phyloP scores from a whole-genome alignment of 306 rosid species.

The Prinsepia uniflora region DNA sequence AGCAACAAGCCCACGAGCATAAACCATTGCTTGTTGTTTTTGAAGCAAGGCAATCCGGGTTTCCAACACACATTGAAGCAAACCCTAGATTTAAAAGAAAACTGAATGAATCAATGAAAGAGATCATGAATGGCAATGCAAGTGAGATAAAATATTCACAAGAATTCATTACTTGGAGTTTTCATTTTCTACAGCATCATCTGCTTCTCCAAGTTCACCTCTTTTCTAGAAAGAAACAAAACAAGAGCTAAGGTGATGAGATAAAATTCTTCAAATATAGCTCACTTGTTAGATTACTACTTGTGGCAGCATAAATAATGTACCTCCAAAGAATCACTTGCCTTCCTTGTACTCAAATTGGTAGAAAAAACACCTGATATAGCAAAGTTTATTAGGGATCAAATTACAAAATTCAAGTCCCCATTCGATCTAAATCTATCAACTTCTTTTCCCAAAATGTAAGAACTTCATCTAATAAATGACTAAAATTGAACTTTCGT shows the following conservation, averaged over 20 bases:
- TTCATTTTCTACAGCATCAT: conserved; percentile 35
- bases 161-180: conserved; percentile 50
- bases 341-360: conserved; percentile 10
- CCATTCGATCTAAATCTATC: neutral
- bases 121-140: neutral
- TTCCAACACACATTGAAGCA: conserved; percentile 51
- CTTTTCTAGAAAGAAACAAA: conserved; percentile 34
- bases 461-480: neutral
- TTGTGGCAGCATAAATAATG: neutral
- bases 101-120: conserved; percentile 25
- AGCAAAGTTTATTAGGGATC: neutral
- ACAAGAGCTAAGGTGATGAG: conserved; percentile 13
- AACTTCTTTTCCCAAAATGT: neutral
- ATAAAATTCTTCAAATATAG: neutral
- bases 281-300: neutral
- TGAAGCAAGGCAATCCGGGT: conserved; percentile 47
- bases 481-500: neutral
- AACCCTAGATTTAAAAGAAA: conserved; percentile 31
- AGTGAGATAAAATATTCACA: neutral
- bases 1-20: conserved; percentile 60
- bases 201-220: conserved; percentile 32
- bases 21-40: conserved; percentile 75
- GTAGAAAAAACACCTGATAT: conserved; percentile 8
- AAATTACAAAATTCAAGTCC: conserved; percentile 2
- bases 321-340: conserved; percentile 13